These are phyloP conservation scores for Cyclotella distinguenda DNA, from an alignment of 108 stramenopile genomes.

Conservation along the genomic window DNA sequence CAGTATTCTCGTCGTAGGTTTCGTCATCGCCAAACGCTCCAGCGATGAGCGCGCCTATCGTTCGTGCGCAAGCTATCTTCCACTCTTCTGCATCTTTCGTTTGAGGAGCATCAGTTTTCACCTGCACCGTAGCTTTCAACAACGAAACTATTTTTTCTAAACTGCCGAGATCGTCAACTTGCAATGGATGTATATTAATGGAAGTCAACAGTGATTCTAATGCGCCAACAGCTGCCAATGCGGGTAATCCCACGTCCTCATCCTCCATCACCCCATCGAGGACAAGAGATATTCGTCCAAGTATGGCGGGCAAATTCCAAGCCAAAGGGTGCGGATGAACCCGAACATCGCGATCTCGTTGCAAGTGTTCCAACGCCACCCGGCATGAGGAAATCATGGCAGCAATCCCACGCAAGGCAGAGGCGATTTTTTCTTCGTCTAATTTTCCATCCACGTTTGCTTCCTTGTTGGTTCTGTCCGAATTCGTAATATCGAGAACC, in stretches of 20 bases:
- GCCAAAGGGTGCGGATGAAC: conserved; percentile 76
- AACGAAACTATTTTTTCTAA: conserved; percentile 19
- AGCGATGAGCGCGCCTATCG: conserved; percentile 39
- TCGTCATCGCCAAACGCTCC: conserved; percentile 11
- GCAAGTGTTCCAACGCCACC: conserved; percentile 46
- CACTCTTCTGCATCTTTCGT: conserved; percentile 14
- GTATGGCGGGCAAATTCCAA: conserved; percentile 30
- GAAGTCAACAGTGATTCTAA: conserved; percentile 55
- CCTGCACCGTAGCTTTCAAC: conserved; percentile 24
- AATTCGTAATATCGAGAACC: conserved; percentile 9
- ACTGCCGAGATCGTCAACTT: conserved; percentile 19
- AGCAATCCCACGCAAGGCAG: conserved; percentile 69
- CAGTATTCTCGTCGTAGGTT: not conserved
- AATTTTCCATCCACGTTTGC: conserved; percentile 1
- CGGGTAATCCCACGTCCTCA: conserved; percentile 15
- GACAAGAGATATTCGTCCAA: conserved; percentile 30
- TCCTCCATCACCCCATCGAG: conserved; percentile 11
- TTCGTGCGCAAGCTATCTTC: conserved; percentile 36
- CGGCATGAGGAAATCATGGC: conserved; percentile 70
- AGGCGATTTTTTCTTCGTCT: conserved; percentile 53
- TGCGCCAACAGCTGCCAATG: conserved; percentile 49
- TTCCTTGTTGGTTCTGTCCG: conserved; percentile 5
- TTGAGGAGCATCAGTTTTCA: not conserved
- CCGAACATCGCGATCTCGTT: conserved; percentile 48
- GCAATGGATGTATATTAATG: conserved; percentile 24